Base-by-base conservation (phyloP, 371 early-diverging fungal species). In the Actinomortierella wolfii region DNA sequence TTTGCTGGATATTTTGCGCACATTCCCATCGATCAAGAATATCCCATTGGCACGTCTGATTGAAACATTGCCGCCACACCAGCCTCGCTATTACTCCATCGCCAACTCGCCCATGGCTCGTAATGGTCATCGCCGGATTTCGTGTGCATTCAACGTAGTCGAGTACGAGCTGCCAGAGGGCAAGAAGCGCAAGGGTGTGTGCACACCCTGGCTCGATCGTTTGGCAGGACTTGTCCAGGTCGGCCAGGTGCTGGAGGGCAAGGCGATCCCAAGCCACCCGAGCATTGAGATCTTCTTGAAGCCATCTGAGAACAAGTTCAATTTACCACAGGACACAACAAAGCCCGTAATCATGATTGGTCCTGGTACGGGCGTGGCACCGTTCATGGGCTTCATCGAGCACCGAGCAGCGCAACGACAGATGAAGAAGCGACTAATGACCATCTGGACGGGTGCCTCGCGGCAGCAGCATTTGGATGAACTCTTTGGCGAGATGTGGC, bases 341-440 rank as follows among this genome's bases (percentile, higher is more conserved):
- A 82, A 85, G 2, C 97, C 97, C 17, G 83, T 98, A 20, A 89
- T 98, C 53, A 95, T 98, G 96, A 83, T 98, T n/a, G 97, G 99
- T 1, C 97, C 99, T 13, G 99, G 99, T 34, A 98, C 99, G 1
- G 99, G 99, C 24, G 93, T 98, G 20, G 98, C 98, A 17, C 98
- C 98, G 1, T 97, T 98, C 89, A 85, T 92, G 53, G 98, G 90
- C 0, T 98, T 98, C 78, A 78, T 97, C 15, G 88, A 90, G 57
- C 97, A 98, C 57, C 90, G 98, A 54, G 86, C 88, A 5, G 66
- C 79, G 23, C 82, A 59, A 63, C 76, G 50, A 52, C 83, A 28
- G 81, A 84, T 66, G 71, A 78, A 55, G 68, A 81, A 24, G 79
- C 61, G 73, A 13, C 20, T 71, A 5, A 50, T 58, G 47, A 65